Evolutionary conservation across 1,284 basidiomycete genomes (phyloP).

Genomic region (Malassezia yamatoensis): DNA sequence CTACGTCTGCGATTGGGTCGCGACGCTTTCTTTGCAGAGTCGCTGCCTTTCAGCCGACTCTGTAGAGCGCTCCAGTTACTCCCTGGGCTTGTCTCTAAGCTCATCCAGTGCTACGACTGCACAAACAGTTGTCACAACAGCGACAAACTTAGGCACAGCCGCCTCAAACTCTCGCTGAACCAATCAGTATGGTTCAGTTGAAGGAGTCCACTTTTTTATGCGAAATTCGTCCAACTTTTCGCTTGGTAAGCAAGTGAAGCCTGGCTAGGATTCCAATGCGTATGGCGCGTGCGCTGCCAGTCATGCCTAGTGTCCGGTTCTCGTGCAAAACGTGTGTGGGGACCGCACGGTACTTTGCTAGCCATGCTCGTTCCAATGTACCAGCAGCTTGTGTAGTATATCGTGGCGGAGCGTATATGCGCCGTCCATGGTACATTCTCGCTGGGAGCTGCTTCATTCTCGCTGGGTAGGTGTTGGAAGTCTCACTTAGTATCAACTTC

Average conservation of each 20-base stretch:
- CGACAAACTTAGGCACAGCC: too few species aligned
- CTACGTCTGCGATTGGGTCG: neutral
- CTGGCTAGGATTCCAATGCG: too few species aligned
- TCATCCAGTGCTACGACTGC: neutral
- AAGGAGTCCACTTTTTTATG: too few species aligned
- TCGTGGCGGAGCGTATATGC: slow-evolving; percentile 17
- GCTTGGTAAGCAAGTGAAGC: too few species aligned
- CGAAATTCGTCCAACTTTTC: too few species aligned
- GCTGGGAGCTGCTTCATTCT: slow-evolving; percentile 12
- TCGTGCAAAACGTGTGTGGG: neutral
- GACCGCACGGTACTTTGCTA: neutral
- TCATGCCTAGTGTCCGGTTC: neutral
- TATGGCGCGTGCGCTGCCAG: neutral
- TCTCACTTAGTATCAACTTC: slow-evolving; percentile 15
- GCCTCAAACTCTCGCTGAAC: too few species aligned
- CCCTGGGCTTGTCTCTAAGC: slow-evolving; percentile 12
- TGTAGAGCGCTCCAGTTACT: slow-evolving; percentile 42
- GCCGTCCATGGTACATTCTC: slow-evolving; percentile 9
- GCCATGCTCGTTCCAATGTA: neutral
- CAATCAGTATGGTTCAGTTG: too few species aligned
- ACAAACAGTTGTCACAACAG: too few species aligned
- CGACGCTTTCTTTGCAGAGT: neutral
- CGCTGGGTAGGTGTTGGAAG: slow-evolving; percentile 5
- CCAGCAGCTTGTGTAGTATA: slow-evolving; percentile 10
- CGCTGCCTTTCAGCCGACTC: slow-evolving; percentile 19